A percentile compares a stretch with the other conserved stretches of the same genome.
Evolutionary conservation across 1,139 yeast species (phyloP).

Genomic region (Candida tetrigidarum): DNA sequence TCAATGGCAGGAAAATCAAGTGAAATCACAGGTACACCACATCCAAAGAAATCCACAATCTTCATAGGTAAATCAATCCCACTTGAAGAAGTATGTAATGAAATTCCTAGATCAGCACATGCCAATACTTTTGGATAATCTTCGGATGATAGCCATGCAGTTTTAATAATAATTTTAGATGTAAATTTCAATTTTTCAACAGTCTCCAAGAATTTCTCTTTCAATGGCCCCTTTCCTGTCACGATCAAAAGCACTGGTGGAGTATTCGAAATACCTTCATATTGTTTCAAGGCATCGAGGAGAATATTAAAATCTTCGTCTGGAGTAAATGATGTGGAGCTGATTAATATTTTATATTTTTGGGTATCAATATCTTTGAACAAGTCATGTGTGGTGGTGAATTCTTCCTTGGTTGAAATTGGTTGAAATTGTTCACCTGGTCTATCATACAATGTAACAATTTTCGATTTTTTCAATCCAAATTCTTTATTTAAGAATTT

Average conservation of each 20-base stretch:
- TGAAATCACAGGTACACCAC: constrained; percentile 91
- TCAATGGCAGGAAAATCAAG: constrained; percentile 72
- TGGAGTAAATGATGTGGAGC: constrained; percentile 94
- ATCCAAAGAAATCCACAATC: constrained; percentile 93
- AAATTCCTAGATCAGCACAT: constrained; percentile 84
- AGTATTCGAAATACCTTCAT: constrained; percentile 45
- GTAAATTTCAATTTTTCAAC: constrained; percentile 49
- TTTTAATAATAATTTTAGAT: constrained; percentile 54
- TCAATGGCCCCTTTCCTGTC: constrained; percentile 95
- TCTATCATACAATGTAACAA: constrained; percentile 68
- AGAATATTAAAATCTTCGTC: constrained; percentile 86
- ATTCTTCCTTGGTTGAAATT: constrained; percentile 16
- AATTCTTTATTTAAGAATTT: constrained; percentile 59
- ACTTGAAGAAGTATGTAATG: constrained; percentile 88
- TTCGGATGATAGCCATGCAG: constrained; percentile 78
- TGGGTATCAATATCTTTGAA: constrained; percentile 38
- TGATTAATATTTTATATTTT: constrained; percentile 66
- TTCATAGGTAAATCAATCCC: constrained; percentile 98
- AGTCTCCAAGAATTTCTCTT: constrained; percentile 47
- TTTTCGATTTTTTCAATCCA: constrained; percentile 36
- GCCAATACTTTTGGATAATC: constrained; percentile 81
- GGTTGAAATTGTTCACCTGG: constrained; percentile 76
- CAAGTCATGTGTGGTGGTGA: constrained; percentile 23
- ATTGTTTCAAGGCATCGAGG: constrained; percentile 65
- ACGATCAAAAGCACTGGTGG: constrained; percentile 69